Base-by-base conservation (phyloP, 257 asterid species). In the Parsonsia alboflavescens region DNA sequence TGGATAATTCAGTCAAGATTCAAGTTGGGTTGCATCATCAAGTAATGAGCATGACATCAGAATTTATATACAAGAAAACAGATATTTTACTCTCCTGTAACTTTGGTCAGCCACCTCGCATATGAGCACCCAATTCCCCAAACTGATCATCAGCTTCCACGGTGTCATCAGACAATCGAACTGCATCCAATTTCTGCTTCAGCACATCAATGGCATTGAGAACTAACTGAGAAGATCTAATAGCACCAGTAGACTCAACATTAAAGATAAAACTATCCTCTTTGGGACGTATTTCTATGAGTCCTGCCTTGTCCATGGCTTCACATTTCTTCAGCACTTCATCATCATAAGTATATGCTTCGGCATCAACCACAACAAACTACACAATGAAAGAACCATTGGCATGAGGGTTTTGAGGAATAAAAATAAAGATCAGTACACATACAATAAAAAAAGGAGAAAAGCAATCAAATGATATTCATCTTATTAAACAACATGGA, bases 81-180 rank as follows among this genome's bases (percentile, higher is more conserved):
- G 39, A 33, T 33, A 33, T 33, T 33, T 33, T 33, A 33, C 39
- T 33, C 39, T 33, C 39, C 39, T 33, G 39, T 33, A 33, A 33
- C 39, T 11, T 19, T 30, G 75, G 74, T 93, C 86, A 94, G 12
- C 98, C 97, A 12, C 99, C 99, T 16, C 98, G 96, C 98, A 95
- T 89, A 82, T 95, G 99, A 12, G 97, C 99, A 64, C 98, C 99
- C 93, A 95, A 80, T 83, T 95, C 98, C 11, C 96, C 95, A 73
- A 95, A 95, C 85, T 95, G 99, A 73, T 92, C 99, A 73, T 95
- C 99, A 58, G 97, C 97, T 86, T 92, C 98, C 80, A 95, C 96
- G 11, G 97, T 90, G 85, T 93, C 99, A 16, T 96, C 90, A 0
- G 99, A 93, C 85, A 95, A 72, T 72, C 97, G 96, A 72, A 95